Evolutionary conservation across 169 alveolate genomes (phyloP), one percentile per base, ranked within the genome.

Genomic region (Eimeria nieschulzi): DNA sequence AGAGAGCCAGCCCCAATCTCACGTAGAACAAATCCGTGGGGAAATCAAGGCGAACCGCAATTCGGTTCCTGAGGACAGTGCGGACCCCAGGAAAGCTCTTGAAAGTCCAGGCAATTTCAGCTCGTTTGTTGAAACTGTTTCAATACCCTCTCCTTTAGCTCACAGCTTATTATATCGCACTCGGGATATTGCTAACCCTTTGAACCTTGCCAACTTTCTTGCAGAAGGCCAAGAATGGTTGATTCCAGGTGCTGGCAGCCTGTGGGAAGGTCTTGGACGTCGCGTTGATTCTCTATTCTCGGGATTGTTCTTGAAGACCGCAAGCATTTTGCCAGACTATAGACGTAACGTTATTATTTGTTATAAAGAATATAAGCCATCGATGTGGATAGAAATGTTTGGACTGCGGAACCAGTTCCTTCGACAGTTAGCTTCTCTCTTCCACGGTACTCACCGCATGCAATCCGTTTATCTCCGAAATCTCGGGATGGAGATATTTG

Each of bases 401-500:
- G 87, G 79, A 56, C 93, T 73, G 59, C 54, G 94, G 13, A 92
- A 82, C 51, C 91, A 46, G 53, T 92, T 92, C 59, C 92, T 92
- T 53, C 73, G 86, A 66, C 91, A 84, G 55, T 61, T 92, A 9
- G 90, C 93, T 12, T 64, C 93, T 6, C 64, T 90, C n/a, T 90
- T 90, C 21, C 86, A 76, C 12, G 85, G 90, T 46, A 83, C 86
- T 15, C 93, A 90, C 21, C 93, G 90, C 84, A 76, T 90, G 51
- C 94, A 85, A 9, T 92, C 94, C 79, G 84, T 86, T 26, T 92
- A 92, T 78, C 91, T 92, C n/a, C 92, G 91, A n/a, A 83, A 92
- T 46, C 91, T 92, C 54, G 94, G 94, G 59, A 92, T 92, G 94
- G 94, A 92, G 63, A 85, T 92, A 55, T 85, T 92, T 63, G 94